Conservation (phyloP, 1,284 basidiomycete species). For the Gomphus bonarii region DNA sequence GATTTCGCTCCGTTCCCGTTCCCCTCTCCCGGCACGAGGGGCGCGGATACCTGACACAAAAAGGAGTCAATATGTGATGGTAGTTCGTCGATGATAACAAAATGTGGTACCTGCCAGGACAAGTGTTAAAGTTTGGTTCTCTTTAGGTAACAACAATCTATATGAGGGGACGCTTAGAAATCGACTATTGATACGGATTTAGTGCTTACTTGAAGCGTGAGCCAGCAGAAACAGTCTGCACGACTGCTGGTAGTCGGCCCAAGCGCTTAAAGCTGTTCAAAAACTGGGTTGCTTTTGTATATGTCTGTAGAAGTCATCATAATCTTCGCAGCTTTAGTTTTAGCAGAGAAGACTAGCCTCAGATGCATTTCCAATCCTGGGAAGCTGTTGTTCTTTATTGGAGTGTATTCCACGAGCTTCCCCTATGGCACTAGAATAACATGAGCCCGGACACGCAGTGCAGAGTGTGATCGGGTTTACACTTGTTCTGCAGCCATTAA, state of each 20-base stretch:
- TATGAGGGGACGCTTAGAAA: background rate
- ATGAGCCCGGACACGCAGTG: constrained; percentile 2
- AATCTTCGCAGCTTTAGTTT: background rate
- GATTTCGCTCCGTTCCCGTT: constrained; percentile 20
- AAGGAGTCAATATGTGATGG: constrained; percentile 8
- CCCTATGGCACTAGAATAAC: constrained; percentile 49
- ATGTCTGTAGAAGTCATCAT: constrained; percentile 35
- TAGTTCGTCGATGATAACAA: constrained; percentile 3
- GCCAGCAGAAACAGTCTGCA: constrained; percentile 90
- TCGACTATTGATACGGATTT: background rate
- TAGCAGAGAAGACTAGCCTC: constrained; percentile 38
- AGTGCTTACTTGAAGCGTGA: constrained; percentile 79
- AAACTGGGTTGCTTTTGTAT: constrained; percentile 71
- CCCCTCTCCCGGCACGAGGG: constrained; percentile 63
- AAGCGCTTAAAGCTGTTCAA: constrained; percentile 87
- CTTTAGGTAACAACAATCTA: constrained; percentile 80
- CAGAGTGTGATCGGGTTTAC: constrained; percentile 34
- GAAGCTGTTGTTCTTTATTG: constrained; percentile 67
- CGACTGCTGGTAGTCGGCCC: constrained; percentile 75
- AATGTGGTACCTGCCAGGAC: constrained; percentile 62
- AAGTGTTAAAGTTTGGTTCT: constrained; percentile 84
- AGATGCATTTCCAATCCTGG: constrained; percentile 80
- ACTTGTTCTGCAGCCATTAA: constrained; percentile 89
- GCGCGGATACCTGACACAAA: constrained; percentile 60
- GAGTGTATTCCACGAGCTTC: constrained; percentile 88